Percentiles rank a stretch among this genome's conserved stretches.
Conservation (phyloP, 164 flowering plant species). For the Aristolochia californica region DNA sequence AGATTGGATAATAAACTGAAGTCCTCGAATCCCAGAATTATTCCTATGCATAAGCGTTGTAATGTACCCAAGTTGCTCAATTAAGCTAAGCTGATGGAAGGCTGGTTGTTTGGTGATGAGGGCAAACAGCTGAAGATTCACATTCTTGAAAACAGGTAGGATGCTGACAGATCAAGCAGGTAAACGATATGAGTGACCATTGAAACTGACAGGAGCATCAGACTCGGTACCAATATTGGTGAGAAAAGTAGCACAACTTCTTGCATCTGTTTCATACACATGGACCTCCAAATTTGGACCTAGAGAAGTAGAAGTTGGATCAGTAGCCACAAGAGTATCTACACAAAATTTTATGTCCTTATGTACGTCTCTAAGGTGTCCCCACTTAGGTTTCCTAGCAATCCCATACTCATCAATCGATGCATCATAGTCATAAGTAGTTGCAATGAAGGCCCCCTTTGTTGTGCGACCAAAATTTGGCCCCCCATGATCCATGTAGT, state of each 20-base stretch:
- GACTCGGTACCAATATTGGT: slow-evolving; percentile 62
- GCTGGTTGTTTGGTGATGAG: too few species aligned
- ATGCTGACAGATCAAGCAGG: too few species aligned
- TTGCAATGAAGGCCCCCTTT: slow-evolving; percentile 87
- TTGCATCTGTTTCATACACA: slow-evolving; percentile 64
- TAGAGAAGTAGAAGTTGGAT: slow-evolving; percentile 54
- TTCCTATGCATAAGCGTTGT: too few species aligned
- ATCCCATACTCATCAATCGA: slow-evolving; percentile 92
- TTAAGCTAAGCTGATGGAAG: too few species aligned
- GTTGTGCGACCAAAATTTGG: slow-evolving; percentile 78
- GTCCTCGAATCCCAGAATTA: too few species aligned
- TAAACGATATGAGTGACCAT: too few species aligned
- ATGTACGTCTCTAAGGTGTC: slow-evolving; percentile 82
- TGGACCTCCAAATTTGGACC: slow-evolving; percentile 81
- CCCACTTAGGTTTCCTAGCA: slow-evolving; percentile 85
- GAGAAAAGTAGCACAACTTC: slow-evolving; percentile 77
- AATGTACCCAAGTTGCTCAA: too few species aligned
- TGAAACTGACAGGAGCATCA: too few species aligned
- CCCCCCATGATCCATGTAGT: slow-evolving; percentile 99
- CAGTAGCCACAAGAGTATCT: slow-evolving; percentile 62
- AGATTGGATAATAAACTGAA: too few species aligned
- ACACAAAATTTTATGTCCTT: slow-evolving; percentile 89
- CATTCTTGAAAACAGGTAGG: slow-evolving; percentile 96
- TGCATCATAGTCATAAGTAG: slow-evolving; percentile 97
- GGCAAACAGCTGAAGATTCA: too few species aligned